Percentiles rank a stretch among this genome's conserved stretches.
These are phyloP conservation scores for Fusarium sp. DNA, from an alignment of 2,329 filamentous ascomycete species.

Conservation along the genomic window DNA sequence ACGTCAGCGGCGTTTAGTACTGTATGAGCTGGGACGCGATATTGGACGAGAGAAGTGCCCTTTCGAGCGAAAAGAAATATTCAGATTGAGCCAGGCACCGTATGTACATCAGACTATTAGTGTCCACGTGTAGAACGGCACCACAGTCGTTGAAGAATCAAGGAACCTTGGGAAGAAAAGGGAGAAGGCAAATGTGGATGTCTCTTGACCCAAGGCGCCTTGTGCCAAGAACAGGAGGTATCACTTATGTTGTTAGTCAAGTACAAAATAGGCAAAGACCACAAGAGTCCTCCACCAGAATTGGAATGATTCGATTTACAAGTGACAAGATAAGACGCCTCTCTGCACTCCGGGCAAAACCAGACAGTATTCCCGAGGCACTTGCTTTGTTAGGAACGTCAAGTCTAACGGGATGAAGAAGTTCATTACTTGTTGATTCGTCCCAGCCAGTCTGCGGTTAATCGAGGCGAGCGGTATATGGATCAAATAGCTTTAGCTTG, in stretches of 20 bases:
- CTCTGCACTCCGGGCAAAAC: neutral
- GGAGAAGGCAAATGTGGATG: conserved; percentile 15
- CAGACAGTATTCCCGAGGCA: neutral
- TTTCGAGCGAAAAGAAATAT: neutral
- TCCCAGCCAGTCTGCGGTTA: neutral
- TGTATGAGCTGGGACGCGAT: neutral
- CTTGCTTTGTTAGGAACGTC: neutral
- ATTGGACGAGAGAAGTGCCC: neutral
- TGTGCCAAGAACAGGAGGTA: neutral
- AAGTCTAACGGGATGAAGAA: conserved; percentile 24
- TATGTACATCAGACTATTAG: neutral
- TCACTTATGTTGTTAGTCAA: neutral
- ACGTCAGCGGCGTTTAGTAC: conserved; percentile 34
- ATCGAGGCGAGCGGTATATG: conserved; percentile 12
- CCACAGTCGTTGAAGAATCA: neutral
- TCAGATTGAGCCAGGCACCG: neutral
- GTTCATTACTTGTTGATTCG: conserved; percentile 2
- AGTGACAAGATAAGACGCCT: neutral
- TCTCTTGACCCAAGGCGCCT: neutral
- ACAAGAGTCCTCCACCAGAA: neutral
- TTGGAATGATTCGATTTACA: neutral
- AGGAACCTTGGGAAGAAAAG: neutral
- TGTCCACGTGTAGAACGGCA: neutral
- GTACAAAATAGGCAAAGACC: neutral
- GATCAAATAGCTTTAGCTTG: conserved; percentile 7